These are phyloP conservation scores for Hyaloscypha finlandica DNA, from an alignment of 495 filamentous ascomycete species.

Conservation along the genomic window DNA sequence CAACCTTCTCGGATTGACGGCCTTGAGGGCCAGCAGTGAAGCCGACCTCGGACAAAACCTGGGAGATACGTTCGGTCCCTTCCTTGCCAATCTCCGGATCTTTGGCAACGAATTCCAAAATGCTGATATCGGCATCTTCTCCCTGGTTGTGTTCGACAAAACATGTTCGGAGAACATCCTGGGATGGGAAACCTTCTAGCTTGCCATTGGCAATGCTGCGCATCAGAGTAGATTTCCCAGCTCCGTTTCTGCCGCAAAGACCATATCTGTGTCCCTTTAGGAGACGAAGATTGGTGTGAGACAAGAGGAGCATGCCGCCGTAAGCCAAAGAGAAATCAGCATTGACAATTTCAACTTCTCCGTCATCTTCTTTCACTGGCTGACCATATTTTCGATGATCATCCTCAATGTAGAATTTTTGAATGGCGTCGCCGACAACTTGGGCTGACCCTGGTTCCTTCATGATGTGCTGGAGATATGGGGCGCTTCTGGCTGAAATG, in stretches of 20 bases:
- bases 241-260: conserved; percentile 94
- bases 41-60: conserved; percentile 85
- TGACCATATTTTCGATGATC: conserved; percentile 85
- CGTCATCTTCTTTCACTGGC: conserved; percentile 82
- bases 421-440: conserved; percentile 63
- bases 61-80: conserved; percentile 75
- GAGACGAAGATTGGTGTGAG: conserved; percentile 91
- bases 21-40: conserved; percentile 90
- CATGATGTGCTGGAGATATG: conserved; percentile 76
- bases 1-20: conserved; percentile 82
- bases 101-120: conserved; percentile 85
- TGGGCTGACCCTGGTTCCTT: conserved; percentile 53
- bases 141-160: conserved; percentile 99
- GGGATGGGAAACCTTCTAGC: conserved; percentile 93
- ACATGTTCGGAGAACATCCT: conserved; percentile 88
- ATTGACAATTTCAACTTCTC: conserved; percentile 90
- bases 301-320: conserved; percentile 96
- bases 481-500: conserved; percentile 62
- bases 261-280: conserved; percentile 97
- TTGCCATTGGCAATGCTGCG: conserved; percentile 93
- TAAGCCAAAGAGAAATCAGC: conserved; percentile 97
- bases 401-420: conserved; percentile 74
- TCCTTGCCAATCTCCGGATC: conserved; percentile 79
- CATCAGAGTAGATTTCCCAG: conserved; percentile 98
- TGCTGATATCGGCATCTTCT: conserved; percentile 93